phyloP scores from a whole-genome alignment of 257 asterid genomes.

The Datura wrightii region DNA sequence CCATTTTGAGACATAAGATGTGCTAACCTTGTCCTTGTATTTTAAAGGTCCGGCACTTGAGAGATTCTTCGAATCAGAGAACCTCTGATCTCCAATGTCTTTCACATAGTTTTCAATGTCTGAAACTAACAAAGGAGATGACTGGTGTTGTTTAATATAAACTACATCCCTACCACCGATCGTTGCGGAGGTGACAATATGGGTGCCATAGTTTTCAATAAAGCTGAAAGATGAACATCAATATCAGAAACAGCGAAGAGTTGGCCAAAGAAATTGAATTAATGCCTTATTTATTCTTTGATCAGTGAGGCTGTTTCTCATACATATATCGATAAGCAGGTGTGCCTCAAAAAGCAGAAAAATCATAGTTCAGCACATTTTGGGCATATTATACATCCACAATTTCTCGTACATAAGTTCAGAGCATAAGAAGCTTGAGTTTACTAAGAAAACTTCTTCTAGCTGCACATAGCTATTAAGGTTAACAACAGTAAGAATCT shows the following conservation, averaged over 20 bases:
- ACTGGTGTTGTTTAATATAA: conserved; percentile 85
- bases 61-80: conserved; percentile 75
- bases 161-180: conserved; percentile 96
- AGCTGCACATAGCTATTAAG: background rate
- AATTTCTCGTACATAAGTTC: background rate
- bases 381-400: background rate
- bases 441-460: background rate
- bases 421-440: background rate
- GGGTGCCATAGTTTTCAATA: conserved; percentile 96
- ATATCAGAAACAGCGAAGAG: conserved; percentile 34
- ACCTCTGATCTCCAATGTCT: conserved; percentile 92
- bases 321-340: background rate
- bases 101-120: conserved; percentile 87
- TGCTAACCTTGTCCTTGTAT: conserved; percentile 97
- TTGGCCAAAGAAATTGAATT: background rate
- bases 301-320: background rate
- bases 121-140: conserved; percentile 75
- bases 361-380: conserved; percentile 12
- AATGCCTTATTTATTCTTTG: background rate
- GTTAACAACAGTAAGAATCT: background rate
- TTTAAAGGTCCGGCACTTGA: conserved; percentile 74
- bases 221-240: conserved; percentile 66
- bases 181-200: conserved; percentile 91
- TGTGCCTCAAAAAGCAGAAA: background rate
- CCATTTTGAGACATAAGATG: conserved; percentile 3